Evolutionary conservation across 148 eudicot species (phyloP).

Genomic region (Suaeda aralocaspica): DNA sequence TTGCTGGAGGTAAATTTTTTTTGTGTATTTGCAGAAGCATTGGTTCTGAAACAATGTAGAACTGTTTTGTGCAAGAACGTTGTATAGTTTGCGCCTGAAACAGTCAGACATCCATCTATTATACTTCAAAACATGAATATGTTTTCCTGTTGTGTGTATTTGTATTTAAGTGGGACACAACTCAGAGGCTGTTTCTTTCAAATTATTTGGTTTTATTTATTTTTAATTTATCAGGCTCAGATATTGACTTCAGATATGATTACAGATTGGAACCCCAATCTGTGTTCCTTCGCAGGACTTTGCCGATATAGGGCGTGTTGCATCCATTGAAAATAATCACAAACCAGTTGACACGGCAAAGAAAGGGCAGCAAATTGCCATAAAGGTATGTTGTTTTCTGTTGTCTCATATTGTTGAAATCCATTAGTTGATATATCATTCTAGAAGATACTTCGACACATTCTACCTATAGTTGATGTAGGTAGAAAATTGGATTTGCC

Average conservation of each 20-base stretch:
- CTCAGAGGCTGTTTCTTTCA: not conserved
- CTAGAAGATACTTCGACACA: too few relatives aligned
- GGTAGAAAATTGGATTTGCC: too few relatives aligned
- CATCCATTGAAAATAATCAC: slow-evolving; percentile 75
- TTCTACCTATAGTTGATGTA: too few relatives aligned
- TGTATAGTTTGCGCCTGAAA: not conserved
- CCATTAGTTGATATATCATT: too few relatives aligned
- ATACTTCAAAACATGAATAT: not conserved
- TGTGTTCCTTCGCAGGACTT: slow-evolving; percentile 70
- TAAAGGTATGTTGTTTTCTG: slow-evolving; percentile 75
- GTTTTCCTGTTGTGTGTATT: not conserved
- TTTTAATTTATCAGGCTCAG: not conserved
- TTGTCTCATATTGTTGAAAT: too few relatives aligned
- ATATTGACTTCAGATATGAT: slow-evolving; percentile 10
- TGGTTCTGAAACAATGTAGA: not conserved
- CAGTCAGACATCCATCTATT: not conserved
- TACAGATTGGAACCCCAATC: slow-evolving; percentile 85
- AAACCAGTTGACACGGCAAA: slow-evolving; percentile 68
- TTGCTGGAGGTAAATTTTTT: too few relatives aligned
- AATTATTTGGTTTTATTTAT: not conserved
- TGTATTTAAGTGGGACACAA: not conserved
- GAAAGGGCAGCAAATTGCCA: slow-evolving; percentile 79
- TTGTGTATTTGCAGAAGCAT: not conserved
- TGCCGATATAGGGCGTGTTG: slow-evolving; percentile 70
- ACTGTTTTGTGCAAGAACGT: not conserved